phyloP scores from a whole-genome alignment of 164 flowering plant genomes.

The Magnolia sinica region DNA sequence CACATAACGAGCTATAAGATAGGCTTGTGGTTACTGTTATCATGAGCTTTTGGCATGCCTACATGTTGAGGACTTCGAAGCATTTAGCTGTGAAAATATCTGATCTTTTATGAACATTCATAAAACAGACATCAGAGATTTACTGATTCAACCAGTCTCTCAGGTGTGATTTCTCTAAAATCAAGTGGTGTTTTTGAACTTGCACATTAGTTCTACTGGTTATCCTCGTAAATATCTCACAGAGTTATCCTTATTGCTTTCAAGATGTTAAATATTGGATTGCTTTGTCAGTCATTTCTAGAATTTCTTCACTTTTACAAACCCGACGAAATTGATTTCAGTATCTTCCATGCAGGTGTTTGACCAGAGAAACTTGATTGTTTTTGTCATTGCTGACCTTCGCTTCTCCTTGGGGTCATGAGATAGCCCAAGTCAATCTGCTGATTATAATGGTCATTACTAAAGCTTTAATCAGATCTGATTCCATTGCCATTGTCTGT shows the following conservation, averaged over 20 bases:
- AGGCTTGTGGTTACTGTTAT: too few relatives aligned
- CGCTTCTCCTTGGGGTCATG: background rate
- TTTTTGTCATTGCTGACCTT: background rate
- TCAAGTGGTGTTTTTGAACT: background rate
- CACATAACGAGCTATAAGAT: too few relatives aligned
- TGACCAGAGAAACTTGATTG: background rate
- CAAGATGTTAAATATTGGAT: background rate
- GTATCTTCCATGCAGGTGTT: background rate
- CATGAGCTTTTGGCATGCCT: background rate
- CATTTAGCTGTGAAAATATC: too few relatives aligned
- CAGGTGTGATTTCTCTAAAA: background rate
- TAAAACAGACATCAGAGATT: background rate
- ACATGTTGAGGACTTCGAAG: background rate
- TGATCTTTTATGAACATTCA: background rate
- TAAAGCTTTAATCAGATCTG: background rate
- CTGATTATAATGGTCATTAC: background rate
- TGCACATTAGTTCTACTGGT: too few relatives aligned
- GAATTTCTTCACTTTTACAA: background rate
- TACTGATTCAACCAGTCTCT: background rate
- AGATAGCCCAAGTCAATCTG: background rate
- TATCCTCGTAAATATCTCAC: too few relatives aligned
- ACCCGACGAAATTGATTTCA: background rate
- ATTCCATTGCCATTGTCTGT: background rate
- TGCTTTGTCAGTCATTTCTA: background rate
- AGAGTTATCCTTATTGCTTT: background rate